A percentile compares a stretch with the other conserved stretches of the same genome.
These are phyloP conservation scores for Huiozyma naganishii DNA, from an alignment of 805 yeast species.

Conservation along the genomic window DNA sequence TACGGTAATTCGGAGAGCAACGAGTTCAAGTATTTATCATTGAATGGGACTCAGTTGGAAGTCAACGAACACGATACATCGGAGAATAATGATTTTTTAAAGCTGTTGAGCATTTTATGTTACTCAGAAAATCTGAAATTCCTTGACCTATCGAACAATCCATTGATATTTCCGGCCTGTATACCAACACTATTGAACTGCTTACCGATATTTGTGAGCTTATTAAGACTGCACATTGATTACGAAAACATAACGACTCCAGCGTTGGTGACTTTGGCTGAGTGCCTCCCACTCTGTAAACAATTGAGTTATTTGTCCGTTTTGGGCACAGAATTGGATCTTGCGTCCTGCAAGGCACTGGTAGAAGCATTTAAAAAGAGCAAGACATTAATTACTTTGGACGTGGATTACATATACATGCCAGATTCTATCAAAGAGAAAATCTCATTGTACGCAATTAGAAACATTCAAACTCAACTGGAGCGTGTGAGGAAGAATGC, in stretches of 20 bases:
- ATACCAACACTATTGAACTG: slow-evolving; percentile 42
- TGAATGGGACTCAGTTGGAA: slow-evolving; percentile 54
- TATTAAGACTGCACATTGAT: slow-evolving; percentile 63
- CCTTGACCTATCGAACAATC: slow-evolving; percentile 71
- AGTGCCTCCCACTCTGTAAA: slow-evolving; percentile 59
- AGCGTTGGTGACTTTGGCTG: slow-evolving; percentile 53
- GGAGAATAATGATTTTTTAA: slow-evolving; percentile 22
- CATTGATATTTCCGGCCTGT: slow-evolving; percentile 52
- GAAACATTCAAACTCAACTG: slow-evolving; percentile 60
- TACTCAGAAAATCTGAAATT: slow-evolving; percentile 51
- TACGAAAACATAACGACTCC: slow-evolving; percentile 47
- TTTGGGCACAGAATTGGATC: slow-evolving; percentile 53
- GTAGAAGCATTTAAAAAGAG: slow-evolving; percentile 57
- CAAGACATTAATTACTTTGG: slow-evolving; percentile 51
- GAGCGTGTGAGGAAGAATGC: slow-evolving; percentile 10
- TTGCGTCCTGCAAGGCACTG: slow-evolving; percentile 52
- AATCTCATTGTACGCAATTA: slow-evolving; percentile 68
- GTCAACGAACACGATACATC: slow-evolving; percentile 35
- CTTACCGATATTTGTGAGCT: slow-evolving; percentile 56
- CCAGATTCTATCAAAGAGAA: slow-evolving; percentile 51
- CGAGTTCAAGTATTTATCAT: slow-evolving; percentile 40
- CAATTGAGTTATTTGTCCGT: slow-evolving; percentile 57
- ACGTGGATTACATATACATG: slow-evolving; percentile 48
- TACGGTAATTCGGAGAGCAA: slow-evolving; percentile 16
- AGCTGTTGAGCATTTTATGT: slow-evolving; percentile 38